Evolutionary conservation across 768 basidiomycete species (phyloP).

Genomic region (Kwoniella newhampshirensis): DNA sequence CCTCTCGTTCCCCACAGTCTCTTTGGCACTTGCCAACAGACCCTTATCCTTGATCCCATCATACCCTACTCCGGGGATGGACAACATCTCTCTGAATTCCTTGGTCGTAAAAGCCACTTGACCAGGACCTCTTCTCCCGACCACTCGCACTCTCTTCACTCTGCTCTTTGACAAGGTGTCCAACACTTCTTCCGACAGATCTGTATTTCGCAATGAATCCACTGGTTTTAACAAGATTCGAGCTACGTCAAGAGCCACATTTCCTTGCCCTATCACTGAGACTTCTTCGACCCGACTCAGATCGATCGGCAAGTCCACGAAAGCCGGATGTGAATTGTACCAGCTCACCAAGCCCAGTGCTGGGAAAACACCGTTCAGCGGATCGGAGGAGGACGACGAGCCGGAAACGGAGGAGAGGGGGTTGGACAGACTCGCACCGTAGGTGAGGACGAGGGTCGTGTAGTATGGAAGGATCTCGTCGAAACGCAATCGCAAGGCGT

Average conservation of each 20-base stretch:
- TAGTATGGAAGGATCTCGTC: constrained; percentile 67
- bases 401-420: constrained; percentile 59
- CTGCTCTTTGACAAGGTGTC: constrained; percentile 63
- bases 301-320: constrained; percentile 66
- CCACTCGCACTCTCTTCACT: constrained; percentile 74
- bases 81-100: constrained; percentile 81
- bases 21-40: constrained; percentile 42
- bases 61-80: constrained; percentile 64
- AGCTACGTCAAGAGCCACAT: constrained; percentile 89
- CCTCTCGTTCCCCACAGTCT: constrained; percentile 47
- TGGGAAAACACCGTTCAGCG: constrained; percentile 60
- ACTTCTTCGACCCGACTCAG: constrained; percentile 63
- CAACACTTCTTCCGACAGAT: constrained; percentile 74
- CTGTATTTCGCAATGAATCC: constrained; percentile 65
- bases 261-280: constrained; percentile 87
- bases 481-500: constrained; percentile 64
- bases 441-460: constrained; percentile 80
- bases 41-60: constrained; percentile 30
- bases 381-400: constrained; percentile 56
- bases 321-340: constrained; percentile 90
- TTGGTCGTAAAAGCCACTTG: constrained; percentile 90
- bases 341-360: constrained; percentile 87
- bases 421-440: constrained; percentile 69
- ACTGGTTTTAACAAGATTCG: constrained; percentile 79
- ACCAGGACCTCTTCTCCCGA: constrained; percentile 80